Evolutionary conservation across 2,329 filamentous ascomycete genomes (phyloP).

Genomic region (Clonostachys byssicola): DNA sequence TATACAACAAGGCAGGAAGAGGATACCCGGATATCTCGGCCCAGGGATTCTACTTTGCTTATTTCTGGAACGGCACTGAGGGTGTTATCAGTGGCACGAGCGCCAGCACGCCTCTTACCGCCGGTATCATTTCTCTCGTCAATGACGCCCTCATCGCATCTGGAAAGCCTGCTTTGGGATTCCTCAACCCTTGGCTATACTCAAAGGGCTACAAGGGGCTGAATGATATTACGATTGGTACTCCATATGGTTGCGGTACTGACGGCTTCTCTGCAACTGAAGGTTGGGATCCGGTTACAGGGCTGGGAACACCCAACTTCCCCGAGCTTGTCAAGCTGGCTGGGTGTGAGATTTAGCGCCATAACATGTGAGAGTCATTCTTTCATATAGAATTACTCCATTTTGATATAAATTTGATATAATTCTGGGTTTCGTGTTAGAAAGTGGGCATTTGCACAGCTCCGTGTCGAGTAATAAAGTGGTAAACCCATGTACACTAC

Average conservation of each 20-base stretch:
- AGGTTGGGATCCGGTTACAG: constrained; percentile 19
- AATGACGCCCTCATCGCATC: constrained; percentile 33
- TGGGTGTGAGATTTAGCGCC: not conserved
- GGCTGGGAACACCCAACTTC: constrained; percentile 20
- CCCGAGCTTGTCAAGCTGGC: constrained; percentile 1
- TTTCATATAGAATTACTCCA: too few relatives aligned
- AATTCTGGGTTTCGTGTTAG: too few relatives aligned
- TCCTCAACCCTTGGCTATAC: constrained; percentile 37
- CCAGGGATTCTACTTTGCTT: not conserved
- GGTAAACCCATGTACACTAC: too few relatives aligned
- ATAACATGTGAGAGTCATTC: too few relatives aligned
- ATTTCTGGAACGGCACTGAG: not conserved
- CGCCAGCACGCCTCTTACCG: constrained; percentile 33
- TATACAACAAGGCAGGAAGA: constrained; percentile 37
- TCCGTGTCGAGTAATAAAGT: too few relatives aligned
- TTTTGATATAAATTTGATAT: too few relatives aligned
- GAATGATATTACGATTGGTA: constrained; percentile 10
- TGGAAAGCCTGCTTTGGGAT: constrained; percentile 30
- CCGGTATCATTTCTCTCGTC: constrained; percentile 33
- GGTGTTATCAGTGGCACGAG: constrained; percentile 10
- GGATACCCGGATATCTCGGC: constrained; percentile 38
- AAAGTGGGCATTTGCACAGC: too few relatives aligned
- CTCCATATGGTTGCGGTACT: constrained; percentile 6
- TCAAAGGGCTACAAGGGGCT: constrained; percentile 10
- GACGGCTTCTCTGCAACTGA: constrained; percentile 4